phyloP scores from a whole-genome alignment of 768 basidiomycete genomes.

The Leccinum ochraceum region DNA sequence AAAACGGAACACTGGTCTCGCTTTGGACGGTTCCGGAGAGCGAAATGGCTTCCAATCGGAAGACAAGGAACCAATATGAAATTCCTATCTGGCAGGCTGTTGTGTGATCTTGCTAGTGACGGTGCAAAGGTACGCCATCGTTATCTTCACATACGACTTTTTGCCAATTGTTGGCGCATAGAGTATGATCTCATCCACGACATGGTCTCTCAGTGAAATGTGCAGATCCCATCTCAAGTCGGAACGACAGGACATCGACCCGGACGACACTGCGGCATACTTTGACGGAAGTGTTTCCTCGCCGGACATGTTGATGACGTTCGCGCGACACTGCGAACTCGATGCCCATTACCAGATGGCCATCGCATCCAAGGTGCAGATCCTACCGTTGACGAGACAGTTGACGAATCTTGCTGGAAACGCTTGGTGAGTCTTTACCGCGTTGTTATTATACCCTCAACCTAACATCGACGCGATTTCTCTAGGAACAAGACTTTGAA shows the following conservation, averaged over 20 bases:
- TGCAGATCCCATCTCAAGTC: slow-evolving; percentile 84
- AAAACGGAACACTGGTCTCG: slow-evolving; percentile 95
- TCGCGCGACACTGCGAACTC: slow-evolving; percentile 91
- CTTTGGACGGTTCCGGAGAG: slow-evolving; percentile 84
- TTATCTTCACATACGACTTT: neutral
- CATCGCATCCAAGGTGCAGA: slow-evolving; percentile 90
- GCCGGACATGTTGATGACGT: slow-evolving; percentile 79
- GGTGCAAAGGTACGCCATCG: slow-evolving; percentile 73
- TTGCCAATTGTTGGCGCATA: slow-evolving; percentile 31
- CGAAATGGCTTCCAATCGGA: slow-evolving; percentile 80
- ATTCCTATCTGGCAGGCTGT: slow-evolving; percentile 80
- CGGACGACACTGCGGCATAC: slow-evolving; percentile 90
- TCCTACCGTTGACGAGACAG: slow-evolving; percentile 89
- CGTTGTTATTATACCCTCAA: neutral
- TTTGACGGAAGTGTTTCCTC: slow-evolving; percentile 81
- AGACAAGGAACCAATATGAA: slow-evolving; percentile 82
- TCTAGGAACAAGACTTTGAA: slow-evolving; percentile 94
- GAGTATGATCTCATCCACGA: slow-evolving; percentile 97
- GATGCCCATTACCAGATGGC: slow-evolving; percentile 99
- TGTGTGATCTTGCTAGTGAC: slow-evolving; percentile 93
- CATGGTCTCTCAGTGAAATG: slow-evolving; percentile 99
- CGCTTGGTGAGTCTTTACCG: slow-evolving; percentile 67
- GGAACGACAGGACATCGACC: slow-evolving; percentile 91
- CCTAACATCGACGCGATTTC: neutral
- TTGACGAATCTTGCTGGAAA: slow-evolving; percentile 96